Conservation (phyloP, 768 basidiomycete genomes). For the Cantharellus anzutake region DNA sequence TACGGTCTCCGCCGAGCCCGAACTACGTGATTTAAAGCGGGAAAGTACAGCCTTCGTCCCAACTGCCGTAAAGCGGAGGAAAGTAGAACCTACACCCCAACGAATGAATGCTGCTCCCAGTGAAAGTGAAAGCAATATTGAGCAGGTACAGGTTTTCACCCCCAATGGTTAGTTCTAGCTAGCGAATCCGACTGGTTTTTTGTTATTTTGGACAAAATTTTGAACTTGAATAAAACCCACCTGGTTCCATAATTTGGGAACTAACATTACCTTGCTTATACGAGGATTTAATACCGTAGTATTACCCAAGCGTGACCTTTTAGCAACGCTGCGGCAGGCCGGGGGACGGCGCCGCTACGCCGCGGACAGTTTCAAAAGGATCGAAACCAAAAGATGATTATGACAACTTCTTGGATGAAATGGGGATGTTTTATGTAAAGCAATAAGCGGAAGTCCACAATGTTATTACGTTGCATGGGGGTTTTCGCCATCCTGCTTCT, state of each 20-base stretch:
- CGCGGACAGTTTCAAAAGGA: neutral
- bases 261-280: too few species aligned
- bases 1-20: constrained; percentile 65
- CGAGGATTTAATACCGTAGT: neutral
- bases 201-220: neutral
- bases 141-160: neutral
- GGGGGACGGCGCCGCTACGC: neutral
- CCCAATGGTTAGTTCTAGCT: constrained; percentile 1
- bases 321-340: constrained; percentile 2
- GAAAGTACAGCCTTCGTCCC: constrained; percentile 91
- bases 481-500: neutral
- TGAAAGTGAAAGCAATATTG: neutral
- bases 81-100: constrained; percentile 10
- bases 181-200: neutral
- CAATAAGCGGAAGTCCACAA: neutral
- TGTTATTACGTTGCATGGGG: too few species aligned
- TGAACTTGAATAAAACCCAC: too few species aligned
- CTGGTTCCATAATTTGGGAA: too few species aligned
- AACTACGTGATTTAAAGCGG: constrained; percentile 84
- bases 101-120: constrained; percentile 1
- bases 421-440: constrained; percentile 4
- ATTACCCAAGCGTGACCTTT: constrained; percentile 3
- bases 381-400: constrained; percentile 6
- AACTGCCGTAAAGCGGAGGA: constrained; percentile 59
- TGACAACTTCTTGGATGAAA: constrained; percentile 6